A percentile compares a stretch with the other conserved stretches of the same genome.
These are phyloP conservation scores for Myxozyma monticola DNA, from an alignment of 805 yeast species.

Conservation along the genomic window DNA sequence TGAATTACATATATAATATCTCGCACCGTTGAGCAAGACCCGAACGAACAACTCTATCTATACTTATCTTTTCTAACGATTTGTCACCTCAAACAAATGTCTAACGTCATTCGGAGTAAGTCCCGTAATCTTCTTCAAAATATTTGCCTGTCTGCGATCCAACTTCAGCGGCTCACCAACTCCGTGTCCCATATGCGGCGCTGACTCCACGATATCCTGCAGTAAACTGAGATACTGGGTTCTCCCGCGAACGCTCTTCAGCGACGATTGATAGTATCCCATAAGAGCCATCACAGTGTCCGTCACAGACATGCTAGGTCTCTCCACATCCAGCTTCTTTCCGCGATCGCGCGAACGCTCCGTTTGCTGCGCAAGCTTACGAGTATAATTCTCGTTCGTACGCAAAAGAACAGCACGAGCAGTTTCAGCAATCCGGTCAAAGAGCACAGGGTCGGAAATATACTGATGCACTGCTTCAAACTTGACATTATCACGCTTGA, in stretches of 20 bases:
- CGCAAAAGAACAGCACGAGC: too few relatives aligned
- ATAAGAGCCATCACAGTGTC: neutral
- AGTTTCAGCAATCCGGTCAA: too few relatives aligned
- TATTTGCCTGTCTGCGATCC: neutral
- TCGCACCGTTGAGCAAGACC: too few relatives aligned
- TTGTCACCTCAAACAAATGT: neutral
- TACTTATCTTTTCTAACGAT: neutral
- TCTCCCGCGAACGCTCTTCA: neutral
- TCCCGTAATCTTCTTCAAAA: neutral
- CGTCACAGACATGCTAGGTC: neutral
- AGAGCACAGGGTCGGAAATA: constrained; percentile 5
- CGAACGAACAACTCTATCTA: too few relatives aligned
- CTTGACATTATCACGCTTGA: constrained; percentile 40
- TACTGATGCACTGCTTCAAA: constrained; percentile 12
- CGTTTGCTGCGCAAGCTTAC: too few relatives aligned
- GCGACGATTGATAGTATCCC: neutral
- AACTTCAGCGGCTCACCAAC: neutral
- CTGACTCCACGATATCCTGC: neutral
- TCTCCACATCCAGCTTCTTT: too few relatives aligned
- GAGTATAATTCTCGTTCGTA: too few relatives aligned
- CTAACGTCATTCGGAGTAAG: neutral
- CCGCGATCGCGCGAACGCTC: too few relatives aligned
- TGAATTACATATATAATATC: too few relatives aligned
- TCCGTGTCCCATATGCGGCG: neutral
- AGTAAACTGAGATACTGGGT: neutral